A percentile compares a stretch with the other conserved stretches of the same genome.
Evolutionary conservation across 2,329 filamentous ascomycete genomes (phyloP).

Genomic region (Tolypocladium pustulatum): DNA sequence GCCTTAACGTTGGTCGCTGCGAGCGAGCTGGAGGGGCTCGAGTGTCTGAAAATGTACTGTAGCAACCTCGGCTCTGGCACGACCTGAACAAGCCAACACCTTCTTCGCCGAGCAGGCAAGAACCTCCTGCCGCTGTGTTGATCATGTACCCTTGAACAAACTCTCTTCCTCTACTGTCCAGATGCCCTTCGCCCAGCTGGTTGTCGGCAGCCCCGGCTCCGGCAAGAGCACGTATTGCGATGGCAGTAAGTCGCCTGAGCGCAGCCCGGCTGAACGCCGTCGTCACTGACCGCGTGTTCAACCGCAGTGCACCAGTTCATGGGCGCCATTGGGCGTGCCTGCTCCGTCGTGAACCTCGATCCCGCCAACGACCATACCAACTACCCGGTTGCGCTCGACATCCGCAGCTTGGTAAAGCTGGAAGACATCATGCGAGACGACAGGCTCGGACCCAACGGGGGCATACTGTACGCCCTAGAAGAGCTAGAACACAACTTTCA

Average conservation of each 20-base stretch:
- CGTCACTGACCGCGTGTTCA: background rate
- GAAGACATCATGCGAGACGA: conserved; percentile 95
- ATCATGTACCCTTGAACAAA: conserved; percentile 15
- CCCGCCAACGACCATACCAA: conserved; percentile 89
- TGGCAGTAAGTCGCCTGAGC: conserved; percentile 53
- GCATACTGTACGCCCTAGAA: conserved; percentile 85
- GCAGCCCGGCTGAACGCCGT: background rate
- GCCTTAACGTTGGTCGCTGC: background rate
- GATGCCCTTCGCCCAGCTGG: conserved; percentile 63
- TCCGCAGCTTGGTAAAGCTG: conserved; percentile 76
- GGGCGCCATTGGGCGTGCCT: conserved; percentile 87
- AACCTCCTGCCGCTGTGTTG: background rate
- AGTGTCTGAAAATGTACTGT: background rate
- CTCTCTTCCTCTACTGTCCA: conserved; percentile 6
- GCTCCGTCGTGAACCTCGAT: conserved; percentile 91
- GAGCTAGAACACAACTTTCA: conserved; percentile 91
- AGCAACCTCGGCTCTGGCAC: background rate
- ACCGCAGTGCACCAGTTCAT: conserved; percentile 84
- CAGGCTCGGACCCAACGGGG: conserved; percentile 82
- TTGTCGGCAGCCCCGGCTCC: conserved; percentile 87
- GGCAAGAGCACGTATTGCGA: conserved; percentile 98
- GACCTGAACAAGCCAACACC: background rate
- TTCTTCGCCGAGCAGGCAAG: background rate
- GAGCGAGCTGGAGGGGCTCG: background rate
- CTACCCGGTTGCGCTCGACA: conserved; percentile 84